These are phyloP conservation scores for Scolecobasidium constrictum DNA, from an alignment of 2,329 filamentous ascomycete species.

Conservation along the genomic window DNA sequence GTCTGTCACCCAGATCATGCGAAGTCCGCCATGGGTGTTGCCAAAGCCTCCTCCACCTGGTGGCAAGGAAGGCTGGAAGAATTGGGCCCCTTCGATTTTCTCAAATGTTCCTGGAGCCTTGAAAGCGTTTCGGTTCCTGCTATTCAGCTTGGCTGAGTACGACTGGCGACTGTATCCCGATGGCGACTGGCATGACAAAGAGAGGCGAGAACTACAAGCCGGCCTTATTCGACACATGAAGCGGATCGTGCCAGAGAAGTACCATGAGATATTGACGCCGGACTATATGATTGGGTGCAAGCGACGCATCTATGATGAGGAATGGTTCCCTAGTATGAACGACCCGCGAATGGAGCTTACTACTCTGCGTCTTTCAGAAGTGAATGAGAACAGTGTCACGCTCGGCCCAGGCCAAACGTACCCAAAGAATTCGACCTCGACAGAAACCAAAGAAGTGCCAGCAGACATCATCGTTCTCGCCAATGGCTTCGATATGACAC, in stretches of 20 bases:
- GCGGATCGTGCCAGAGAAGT: slow-evolving; percentile 43
- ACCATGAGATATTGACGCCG: slow-evolving; percentile 50
- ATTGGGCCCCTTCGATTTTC: slow-evolving; percentile 36
- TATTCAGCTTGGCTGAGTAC: slow-evolving; percentile 28
- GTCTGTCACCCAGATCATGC: slow-evolving; percentile 49
- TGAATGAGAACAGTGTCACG: slow-evolving; percentile 38
- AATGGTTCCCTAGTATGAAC: slow-evolving; percentile 44
- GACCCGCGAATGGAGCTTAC: slow-evolving; percentile 43
- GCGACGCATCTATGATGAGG: slow-evolving; percentile 48
- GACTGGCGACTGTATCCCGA: slow-evolving; percentile 38
- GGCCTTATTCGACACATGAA: slow-evolving; percentile 37
- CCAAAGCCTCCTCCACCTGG: slow-evolving; percentile 28
- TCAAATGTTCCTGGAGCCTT: slow-evolving; percentile 40
- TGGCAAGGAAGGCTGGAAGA: slow-evolving; percentile 32
- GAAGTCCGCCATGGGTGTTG: slow-evolving; percentile 46
- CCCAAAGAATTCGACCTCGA: slow-evolving; percentile 17
- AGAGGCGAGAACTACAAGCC: slow-evolving; percentile 30
- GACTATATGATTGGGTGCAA: slow-evolving; percentile 55
- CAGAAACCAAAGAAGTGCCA: slow-evolving; percentile 31
- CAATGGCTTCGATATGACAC: slow-evolving; percentile 48
- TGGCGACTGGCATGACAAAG: slow-evolving; percentile 23
- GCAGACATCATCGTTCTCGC: slow-evolving; percentile 52
- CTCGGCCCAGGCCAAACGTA: slow-evolving; percentile 40
- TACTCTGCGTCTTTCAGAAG: slow-evolving; percentile 36
- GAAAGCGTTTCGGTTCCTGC: slow-evolving; percentile 35